Conservation (phyloP, 2,329 filamentous ascomycete genomes). For the Penicillium sp. region DNA sequence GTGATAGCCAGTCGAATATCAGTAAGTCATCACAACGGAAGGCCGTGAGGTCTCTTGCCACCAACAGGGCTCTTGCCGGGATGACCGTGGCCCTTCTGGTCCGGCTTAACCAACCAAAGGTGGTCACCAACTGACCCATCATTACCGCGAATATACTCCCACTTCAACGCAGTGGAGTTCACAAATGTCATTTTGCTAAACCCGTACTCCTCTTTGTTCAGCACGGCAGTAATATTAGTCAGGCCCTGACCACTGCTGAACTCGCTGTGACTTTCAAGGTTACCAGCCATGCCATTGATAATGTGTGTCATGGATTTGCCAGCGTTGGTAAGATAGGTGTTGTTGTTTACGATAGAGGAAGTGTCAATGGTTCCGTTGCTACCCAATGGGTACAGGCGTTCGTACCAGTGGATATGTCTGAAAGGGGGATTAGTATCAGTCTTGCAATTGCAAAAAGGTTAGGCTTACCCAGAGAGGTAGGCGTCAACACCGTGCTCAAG, state of each 20-base stretch:
- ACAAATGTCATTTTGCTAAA: conserved; percentile 54
- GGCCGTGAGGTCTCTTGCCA: neutral
- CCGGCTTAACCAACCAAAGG: conserved; percentile 40
- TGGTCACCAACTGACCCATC: conserved; percentile 44
- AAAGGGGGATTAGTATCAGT: neutral
- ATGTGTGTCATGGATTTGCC: conserved; percentile 56
- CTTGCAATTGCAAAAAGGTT: neutral
- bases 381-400: conserved; percentile 47
- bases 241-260: conserved; percentile 38
- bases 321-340: conserved; percentile 54
- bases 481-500: conserved; percentile 53
- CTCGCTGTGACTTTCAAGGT: conserved; percentile 55
- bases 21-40: neutral
- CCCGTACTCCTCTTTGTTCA: conserved; percentile 54
- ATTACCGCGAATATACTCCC: conserved; percentile 52
- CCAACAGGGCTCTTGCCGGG: neutral
- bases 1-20: too few relatives aligned
- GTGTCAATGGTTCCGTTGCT: conserved; percentile 48
- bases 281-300: conserved; percentile 59
- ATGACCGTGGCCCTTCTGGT: neutral
- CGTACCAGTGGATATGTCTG: conserved; percentile 56
- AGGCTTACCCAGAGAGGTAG: conserved; percentile 45
- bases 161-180: conserved; percentile 47
- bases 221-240: conserved; percentile 49
- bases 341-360: conserved; percentile 49